Evolutionary conservation across 2,329 filamentous ascomycete species (phyloP).

Genomic region (Fusarium kyushuense): DNA sequence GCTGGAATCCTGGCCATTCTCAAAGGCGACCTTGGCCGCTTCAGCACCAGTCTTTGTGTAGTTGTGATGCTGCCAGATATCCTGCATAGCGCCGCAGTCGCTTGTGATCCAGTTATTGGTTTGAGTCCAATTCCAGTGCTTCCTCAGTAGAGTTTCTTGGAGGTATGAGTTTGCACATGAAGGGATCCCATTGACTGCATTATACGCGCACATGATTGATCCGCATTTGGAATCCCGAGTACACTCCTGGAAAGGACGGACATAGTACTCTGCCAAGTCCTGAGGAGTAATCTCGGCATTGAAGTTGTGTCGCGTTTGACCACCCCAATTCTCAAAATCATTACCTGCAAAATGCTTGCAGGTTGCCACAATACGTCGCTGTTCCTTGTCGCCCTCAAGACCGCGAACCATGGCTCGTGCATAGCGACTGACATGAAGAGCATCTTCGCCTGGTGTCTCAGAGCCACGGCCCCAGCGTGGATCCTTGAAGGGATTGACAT

Average conservation of each 20-base stretch:
- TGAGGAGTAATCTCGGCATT: slow-evolving; percentile 6
- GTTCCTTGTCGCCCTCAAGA: slow-evolving; percentile 1
- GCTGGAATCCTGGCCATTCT: slow-evolving; percentile 13
- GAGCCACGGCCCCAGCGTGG: slow-evolving; percentile 14
- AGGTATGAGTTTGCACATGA: slow-evolving; percentile 11
- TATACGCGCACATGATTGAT: slow-evolving; percentile 13
- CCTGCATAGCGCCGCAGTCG: slow-evolving; percentile 19
- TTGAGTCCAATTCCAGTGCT: slow-evolving; percentile 18
- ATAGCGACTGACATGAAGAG: slow-evolving; percentile 1
- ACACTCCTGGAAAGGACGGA: slow-evolving; percentile 9
- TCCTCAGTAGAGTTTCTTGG: slow-evolving; percentile 2
- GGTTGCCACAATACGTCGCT: slow-evolving; percentile 12
- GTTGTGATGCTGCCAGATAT: slow-evolving; percentile 17
- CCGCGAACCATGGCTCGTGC: slow-evolving; percentile 9
- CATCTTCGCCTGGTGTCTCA: slow-evolving; percentile 15
- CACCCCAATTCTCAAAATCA: slow-evolving; percentile 19
- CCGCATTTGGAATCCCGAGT: slow-evolving; percentile 2
- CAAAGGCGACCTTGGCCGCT: background rate
- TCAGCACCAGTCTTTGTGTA: slow-evolving; percentile 16
- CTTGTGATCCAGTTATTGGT: slow-evolving; percentile 21
- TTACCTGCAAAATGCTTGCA: slow-evolving; percentile 16
- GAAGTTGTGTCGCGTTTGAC: background rate
- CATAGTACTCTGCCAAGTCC: slow-evolving; percentile 18
- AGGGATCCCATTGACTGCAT: background rate
- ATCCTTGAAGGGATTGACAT: slow-evolving; percentile 18